Evolutionary conservation across 2,329 filamentous ascomycete species (phyloP).

Genomic region (Blastomyces emzantsi): DNA sequence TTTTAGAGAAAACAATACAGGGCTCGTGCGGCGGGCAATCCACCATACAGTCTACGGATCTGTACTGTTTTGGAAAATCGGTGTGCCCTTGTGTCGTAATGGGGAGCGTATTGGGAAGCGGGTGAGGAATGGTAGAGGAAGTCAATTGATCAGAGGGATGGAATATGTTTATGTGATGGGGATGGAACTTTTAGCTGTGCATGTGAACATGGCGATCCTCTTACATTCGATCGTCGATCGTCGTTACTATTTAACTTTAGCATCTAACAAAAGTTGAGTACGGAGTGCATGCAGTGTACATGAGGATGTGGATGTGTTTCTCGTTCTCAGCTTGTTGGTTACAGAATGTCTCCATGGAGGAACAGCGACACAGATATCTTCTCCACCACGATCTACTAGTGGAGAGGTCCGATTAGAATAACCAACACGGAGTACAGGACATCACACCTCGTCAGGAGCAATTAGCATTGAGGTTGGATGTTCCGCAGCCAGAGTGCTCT

Average conservation of each 20-base stretch:
- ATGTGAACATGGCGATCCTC: too few species aligned
- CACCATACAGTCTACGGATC: not conserved
- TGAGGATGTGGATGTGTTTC: not conserved
- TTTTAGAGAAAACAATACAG: not conserved
- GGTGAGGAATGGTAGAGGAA: not conserved
- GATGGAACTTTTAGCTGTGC: too few species aligned
- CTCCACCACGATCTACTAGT: not conserved
- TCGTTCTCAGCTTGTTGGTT: not conserved
- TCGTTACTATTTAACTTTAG: not conserved
- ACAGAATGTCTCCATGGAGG: not conserved
- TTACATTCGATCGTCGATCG: too few species aligned
- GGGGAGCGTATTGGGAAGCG: not conserved
- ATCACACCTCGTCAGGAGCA: not conserved
- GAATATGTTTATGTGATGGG: not conserved
- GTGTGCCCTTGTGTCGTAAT: not conserved
- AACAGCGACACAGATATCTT: not conserved
- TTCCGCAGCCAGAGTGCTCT: not conserved
- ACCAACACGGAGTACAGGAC: not conserved
- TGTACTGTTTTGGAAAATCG: not conserved
- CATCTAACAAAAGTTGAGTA: too few species aligned
- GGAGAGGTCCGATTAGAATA: not conserved
- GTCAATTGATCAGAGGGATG: not conserved
- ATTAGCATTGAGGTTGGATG: too few species aligned
- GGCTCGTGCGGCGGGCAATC: too few species aligned
- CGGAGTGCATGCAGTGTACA: not conserved